Evolutionary conservation across 345 rosid genomes (phyloP), one percentile per base, ranked within the genome.

Genomic region (Populus simonii): DNA sequence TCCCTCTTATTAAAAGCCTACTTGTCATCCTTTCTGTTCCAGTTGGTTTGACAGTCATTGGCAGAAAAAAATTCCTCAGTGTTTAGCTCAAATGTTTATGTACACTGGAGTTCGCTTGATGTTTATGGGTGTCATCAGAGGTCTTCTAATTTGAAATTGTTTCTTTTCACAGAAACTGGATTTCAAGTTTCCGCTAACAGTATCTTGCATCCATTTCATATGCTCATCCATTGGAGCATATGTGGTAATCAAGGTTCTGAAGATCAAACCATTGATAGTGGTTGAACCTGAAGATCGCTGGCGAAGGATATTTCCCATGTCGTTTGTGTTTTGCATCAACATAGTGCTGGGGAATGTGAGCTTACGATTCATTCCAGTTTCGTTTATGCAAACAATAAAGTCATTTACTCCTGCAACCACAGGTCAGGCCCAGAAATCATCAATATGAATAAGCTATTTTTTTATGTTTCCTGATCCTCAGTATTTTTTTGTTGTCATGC

Each of bases 381-480:
- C 99, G 2, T 96, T 96, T 85, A 96, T 96, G 99, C 99, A 96
- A 87, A 96, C 99, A 0, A 96, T 96, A 45, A 96, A 96, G 85
- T 96, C 99, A 31, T 96, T 96, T 79, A 96, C 99, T 76, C 99
- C 99, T 35, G 99, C 99, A 61, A 96, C 99, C 70, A 96, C 99
- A 87, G 99, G 99, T 96, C 45, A 51, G 86, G 66, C 70, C 61
- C 35, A 29, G 47, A 72, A 65, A 69, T 53, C 49, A 10, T 29
- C 62, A 8, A 59, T 15, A 23, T 59, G 13, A 27, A 23, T 2
- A 39, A 70, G 55, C 66, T 67, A 29, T 66, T 78, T 33, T 41
- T 45, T 9, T 75, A 41, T 31, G 7, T 76, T 23, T 8, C 17
- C 57, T 51, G 12, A 49, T 38, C 55, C 69, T 76, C 49, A 49